Evolutionary conservation across 2,329 filamentous ascomycete species (phyloP), one percentile per base, ranked within the genome.

Genomic region (Cladosporium velox): DNA sequence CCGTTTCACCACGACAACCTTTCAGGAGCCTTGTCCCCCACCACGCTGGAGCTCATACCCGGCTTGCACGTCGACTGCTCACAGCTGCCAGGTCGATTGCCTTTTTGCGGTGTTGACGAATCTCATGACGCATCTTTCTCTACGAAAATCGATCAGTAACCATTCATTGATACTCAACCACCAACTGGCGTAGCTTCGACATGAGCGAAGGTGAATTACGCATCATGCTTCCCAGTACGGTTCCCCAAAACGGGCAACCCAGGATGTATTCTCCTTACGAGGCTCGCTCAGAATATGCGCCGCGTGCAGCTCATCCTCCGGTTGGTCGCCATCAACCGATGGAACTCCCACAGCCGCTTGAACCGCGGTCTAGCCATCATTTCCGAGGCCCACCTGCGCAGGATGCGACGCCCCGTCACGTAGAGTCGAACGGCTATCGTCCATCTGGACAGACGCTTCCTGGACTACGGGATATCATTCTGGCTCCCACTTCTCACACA

Each of bases 381-480:
- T 38, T 32, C 12, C 44, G n/a, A 10, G 54, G 55, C 7, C 44
- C 41, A 32, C 24, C 18, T 4, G 44, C n/a, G 8, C 58, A 62
- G 10, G 59, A 60, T 32, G 28, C 64, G 18, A 59, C 41, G 11
- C 47, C 44, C 10, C 47, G 49, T 3, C 64, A 60, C 18, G 18
- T 44, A 10, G 49, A 66, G 21, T 15, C 41, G 28, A 65, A 51
- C 44, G 71, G 72, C 11, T 69, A 72, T 59, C 68, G 72, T 38
- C 66, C 67, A 11, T 69, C 69, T 21, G 68, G 68, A 10, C 73
- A 71, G 51, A 74, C 64, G 30, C 60, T 75, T 18, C 74, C 74
- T 34, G 72, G 73, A 32, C 60, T 76, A 1, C 70, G 72, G 26
- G 74, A 76, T 57, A 74, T 76, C 24, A 75, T 75, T n/a, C 55